Conservation (phyloP, 768 basidiomycete species). For the Coprinopsis marcescibilis region DNA sequence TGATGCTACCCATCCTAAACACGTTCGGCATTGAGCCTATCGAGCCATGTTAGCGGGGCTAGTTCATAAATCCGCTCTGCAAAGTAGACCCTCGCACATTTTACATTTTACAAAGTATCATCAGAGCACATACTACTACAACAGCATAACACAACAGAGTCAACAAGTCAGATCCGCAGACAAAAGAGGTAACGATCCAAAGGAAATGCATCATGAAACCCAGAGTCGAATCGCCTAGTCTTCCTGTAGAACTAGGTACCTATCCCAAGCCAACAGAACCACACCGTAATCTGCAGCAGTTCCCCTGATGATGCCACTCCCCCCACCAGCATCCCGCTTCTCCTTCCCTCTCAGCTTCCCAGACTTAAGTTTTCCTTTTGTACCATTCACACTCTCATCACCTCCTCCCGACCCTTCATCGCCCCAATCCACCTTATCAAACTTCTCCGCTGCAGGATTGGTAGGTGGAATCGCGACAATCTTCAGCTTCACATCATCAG, state of each 20-base stretch:
- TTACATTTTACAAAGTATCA: no score
- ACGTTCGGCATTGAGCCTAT: no score
- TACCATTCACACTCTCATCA: slow-evolving; percentile 16
- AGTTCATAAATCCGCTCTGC: no score
- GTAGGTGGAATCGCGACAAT: slow-evolving; percentile 43
- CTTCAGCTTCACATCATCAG: slow-evolving; percentile 51
- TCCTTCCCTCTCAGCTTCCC: slow-evolving; percentile 41
- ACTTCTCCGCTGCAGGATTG: slow-evolving; percentile 16
- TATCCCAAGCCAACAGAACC: slow-evolving; percentile 4
- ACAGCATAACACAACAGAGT: no score
- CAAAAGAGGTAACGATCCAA: no score
- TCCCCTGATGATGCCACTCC: slow-evolving; percentile 36
- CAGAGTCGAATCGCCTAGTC: neutral
- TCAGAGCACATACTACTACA: no score
- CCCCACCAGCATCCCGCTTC: slow-evolving; percentile 46
- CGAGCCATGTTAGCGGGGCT: no score
- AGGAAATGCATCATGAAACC: neutral
- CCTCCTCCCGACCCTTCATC: slow-evolving; percentile 3
- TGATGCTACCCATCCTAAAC: no score
- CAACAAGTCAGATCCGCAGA: no score
- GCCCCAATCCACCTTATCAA: neutral
- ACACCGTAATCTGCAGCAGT: slow-evolving; percentile 22
- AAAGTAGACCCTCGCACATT: no score
- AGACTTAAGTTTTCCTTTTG: slow-evolving; percentile 29
- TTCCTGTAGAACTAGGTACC: neutral